Percentiles rank a stretch among this genome's conserved stretches.
Evolutionary conservation across 2,329 filamentous ascomycete genomes (phyloP).

Genomic region (Didymella arachidicola): DNA sequence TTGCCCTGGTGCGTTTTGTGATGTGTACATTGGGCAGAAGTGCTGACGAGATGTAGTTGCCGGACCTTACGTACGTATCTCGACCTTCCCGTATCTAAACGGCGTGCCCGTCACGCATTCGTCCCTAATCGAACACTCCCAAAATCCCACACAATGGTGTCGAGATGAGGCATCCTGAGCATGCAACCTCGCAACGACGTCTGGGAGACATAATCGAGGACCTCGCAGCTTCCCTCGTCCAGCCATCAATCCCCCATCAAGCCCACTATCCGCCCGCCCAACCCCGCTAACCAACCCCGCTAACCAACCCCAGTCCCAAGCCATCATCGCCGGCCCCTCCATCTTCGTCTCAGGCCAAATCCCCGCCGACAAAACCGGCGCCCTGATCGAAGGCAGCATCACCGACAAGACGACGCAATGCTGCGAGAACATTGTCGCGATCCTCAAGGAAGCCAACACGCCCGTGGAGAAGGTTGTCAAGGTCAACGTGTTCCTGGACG

Average conservation of each 20-base stretch:
- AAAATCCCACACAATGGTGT: background rate
- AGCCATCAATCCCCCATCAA: too few relatives aligned
- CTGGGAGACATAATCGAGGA: background rate
- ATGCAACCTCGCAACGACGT: too few relatives aligned
- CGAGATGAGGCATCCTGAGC: too few relatives aligned
- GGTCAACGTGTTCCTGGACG: constrained; percentile 79
- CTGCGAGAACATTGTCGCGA: constrained; percentile 82
- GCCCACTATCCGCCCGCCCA: background rate
- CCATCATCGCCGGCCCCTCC: constrained; percentile 71
- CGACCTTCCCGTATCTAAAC: background rate
- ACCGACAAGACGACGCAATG: constrained; percentile 73
- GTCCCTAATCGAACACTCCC: background rate
- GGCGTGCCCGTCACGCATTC: background rate
- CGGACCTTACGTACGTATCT: constrained; percentile 53
- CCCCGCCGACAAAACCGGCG: constrained; percentile 69
- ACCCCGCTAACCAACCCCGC: constrained; percentile 2
- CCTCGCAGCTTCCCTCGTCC: background rate
- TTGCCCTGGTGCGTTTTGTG: constrained; percentile 51
- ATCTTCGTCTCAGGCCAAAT: constrained; percentile 81
- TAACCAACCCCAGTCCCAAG: constrained; percentile 54
- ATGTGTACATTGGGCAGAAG: background rate
- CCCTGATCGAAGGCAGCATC: constrained; percentile 69
- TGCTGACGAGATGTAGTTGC: constrained; percentile 45
- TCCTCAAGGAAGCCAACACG: constrained; percentile 82
- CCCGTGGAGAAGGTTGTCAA: constrained; percentile 84